These are phyloP conservation scores for Xerocomellus amylosporus DNA, from an alignment of 768 basidiomycete species.

Conservation along the genomic window DNA sequence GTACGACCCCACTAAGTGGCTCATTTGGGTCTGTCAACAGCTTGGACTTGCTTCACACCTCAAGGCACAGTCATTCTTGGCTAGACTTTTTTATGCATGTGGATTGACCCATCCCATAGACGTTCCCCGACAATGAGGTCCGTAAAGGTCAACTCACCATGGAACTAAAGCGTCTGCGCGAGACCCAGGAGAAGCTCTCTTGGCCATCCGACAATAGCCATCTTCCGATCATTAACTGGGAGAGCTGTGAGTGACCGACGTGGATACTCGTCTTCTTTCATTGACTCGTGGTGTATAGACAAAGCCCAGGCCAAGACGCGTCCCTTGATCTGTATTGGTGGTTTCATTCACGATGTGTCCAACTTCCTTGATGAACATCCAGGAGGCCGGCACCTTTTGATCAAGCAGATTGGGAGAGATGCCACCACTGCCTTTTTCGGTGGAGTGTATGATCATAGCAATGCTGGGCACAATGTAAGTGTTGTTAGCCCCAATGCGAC, in stretches of 20 bases:
- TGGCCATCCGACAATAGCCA: slow-evolving; percentile 81
- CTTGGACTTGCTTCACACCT: slow-evolving; percentile 56
- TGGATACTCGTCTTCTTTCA: neutral
- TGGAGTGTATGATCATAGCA: slow-evolving; percentile 85
- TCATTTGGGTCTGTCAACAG: slow-evolving; percentile 50
- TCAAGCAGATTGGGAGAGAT: slow-evolving; percentile 85
- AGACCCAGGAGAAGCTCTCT: slow-evolving; percentile 66
- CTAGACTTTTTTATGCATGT: neutral
- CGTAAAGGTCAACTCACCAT: slow-evolving; percentile 91
- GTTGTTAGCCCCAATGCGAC: neutral
- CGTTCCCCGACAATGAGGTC: slow-evolving; percentile 69
- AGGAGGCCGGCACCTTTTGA: slow-evolving; percentile 80
- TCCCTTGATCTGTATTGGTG: slow-evolving; percentile 81
- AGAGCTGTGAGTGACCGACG: slow-evolving; percentile 58
- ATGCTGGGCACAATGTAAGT: slow-evolving; percentile 76
- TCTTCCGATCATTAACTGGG: slow-evolving; percentile 83
- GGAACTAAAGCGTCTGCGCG: slow-evolving; percentile 84
- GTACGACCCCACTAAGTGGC: slow-evolving; percentile 94
- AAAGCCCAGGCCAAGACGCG: slow-evolving; percentile 76
- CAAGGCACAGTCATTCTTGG: slow-evolving; percentile 35
- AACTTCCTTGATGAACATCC: slow-evolving; percentile 89
- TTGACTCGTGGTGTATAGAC: slow-evolving; percentile 41
- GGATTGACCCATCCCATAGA: slow-evolving; percentile 17
- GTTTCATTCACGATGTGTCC: slow-evolving; percentile 89
- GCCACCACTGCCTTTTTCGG: slow-evolving; percentile 95